These are phyloP conservation scores for Aspergillus sp. DNA, from an alignment of 2,329 filamentous ascomycete genomes.

Conservation along the genomic window DNA sequence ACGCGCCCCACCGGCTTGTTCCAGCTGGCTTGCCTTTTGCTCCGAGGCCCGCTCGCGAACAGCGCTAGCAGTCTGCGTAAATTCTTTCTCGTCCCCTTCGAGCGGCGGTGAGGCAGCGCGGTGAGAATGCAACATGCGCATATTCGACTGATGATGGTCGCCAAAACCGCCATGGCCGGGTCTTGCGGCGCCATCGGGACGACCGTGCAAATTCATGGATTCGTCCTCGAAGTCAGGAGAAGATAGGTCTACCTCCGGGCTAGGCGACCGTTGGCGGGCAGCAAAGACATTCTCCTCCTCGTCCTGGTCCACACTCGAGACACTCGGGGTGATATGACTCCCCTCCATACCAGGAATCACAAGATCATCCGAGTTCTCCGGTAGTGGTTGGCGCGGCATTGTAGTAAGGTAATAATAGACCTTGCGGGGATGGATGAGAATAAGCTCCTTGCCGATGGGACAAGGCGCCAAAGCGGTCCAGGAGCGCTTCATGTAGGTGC, in stretches of 20 bases:
- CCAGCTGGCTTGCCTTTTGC: conserved; percentile 24
- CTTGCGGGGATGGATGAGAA: conserved; percentile 83
- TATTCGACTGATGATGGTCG: conserved; percentile 46
- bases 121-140: conserved; percentile 53
- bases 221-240: conserved; percentile 74
- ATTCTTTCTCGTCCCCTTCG: conserved; percentile 92
- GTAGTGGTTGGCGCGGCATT: conserved; percentile 73
- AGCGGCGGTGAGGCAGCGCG: conserved; percentile 78
- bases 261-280: conserved; percentile 55
- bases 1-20: conserved; percentile 20
- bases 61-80: conserved; percentile 86
- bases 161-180: conserved; percentile 36
- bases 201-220: conserved; percentile 47
- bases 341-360: conserved; percentile 42
- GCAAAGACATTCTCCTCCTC: conserved; percentile 58
- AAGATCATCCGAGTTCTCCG: conserved; percentile 52
- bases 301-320: conserved; percentile 69
- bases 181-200: conserved; percentile 50
- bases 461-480: conserved; percentile 74
- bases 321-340: conserved; percentile 70
- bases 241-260: conserved; percentile 86
- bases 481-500: conserved; percentile 79
- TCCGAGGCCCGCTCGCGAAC: conserved; percentile 53
- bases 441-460: conserved; percentile 85
- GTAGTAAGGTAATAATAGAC: conserved; percentile 95